These are phyloP conservation scores for Psilocybe sp. DNA, from an alignment of 768 basidiomycete species.

Conservation along the genomic window DNA sequence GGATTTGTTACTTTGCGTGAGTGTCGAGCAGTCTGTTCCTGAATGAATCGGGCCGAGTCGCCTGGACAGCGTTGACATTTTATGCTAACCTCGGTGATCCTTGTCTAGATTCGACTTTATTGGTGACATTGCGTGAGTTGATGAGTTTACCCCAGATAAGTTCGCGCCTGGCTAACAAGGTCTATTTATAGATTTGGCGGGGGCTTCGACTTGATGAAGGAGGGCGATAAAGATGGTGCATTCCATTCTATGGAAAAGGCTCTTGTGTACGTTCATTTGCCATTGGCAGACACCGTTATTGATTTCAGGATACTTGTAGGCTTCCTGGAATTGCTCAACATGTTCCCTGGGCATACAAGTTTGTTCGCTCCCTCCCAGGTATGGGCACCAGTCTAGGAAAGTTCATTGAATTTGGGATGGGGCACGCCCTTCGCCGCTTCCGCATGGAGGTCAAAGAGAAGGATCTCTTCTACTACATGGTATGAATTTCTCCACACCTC, in stretches of 20 bases:
- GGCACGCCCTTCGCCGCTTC: constrained; percentile 18
- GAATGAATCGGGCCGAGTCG: not conserved
- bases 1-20: constrained; percentile 36
- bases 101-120: constrained; percentile 32
- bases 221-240: constrained; percentile 20
- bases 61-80: not conserved
- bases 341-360: constrained; percentile 17
- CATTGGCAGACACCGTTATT: not conserved
- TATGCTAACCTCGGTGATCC: not conserved
- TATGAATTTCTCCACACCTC: constrained; percentile 5
- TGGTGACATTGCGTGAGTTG: constrained; percentile 35
- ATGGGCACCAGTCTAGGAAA: constrained; percentile 7
- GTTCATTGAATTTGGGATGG: constrained; percentile 13
- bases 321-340: constrained; percentile 20
- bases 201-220: constrained; percentile 23
- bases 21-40: constrained; percentile 13
- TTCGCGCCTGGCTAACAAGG: not conserved
- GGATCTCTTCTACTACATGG: constrained; percentile 28
- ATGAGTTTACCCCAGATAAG: not conserved
- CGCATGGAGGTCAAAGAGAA: constrained; percentile 14
- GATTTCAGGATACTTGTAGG: not conserved
- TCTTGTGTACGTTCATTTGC: constrained; percentile 11
- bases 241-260: constrained; percentile 19
- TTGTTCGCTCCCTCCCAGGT: constrained; percentile 11
- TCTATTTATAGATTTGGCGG: constrained; percentile 25